Evolutionary conservation across 495 filamentous ascomycete species (phyloP), one percentile per base, ranked within the genome.

Genomic region (Penicillium antarcticum): DNA sequence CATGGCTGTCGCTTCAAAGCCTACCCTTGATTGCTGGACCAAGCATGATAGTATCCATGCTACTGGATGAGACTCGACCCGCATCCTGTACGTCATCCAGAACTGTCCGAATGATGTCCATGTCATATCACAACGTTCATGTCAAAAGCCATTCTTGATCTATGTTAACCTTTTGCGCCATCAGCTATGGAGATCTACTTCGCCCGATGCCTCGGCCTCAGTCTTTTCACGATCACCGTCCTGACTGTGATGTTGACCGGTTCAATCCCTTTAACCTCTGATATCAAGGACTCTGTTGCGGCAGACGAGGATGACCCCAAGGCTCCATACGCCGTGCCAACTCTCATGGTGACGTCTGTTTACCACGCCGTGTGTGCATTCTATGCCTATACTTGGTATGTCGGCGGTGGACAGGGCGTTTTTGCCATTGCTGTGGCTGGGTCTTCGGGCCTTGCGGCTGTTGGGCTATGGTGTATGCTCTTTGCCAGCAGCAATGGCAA

Each of bases 391-490:
- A 74, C 76, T 7, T 73, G 78, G 47, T 91, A 82, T 58, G 72
- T 66, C n/a, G 56, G 66, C 1, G 80, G 72, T 1, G 75, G 76
- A 1, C 74, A 82, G 48, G 60, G 69, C 0, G 69, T 73, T 0
- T 89, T 86, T 63, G 68, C 73, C 2, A 40, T 89, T 51, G 84
- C 74, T 14, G 69, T 77, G 48, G 61, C 63, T 21, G 80, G 62
- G 53, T 82, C 75, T 43, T 74, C 73, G 1, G 12, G 65, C 12
- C 65, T 95, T 47, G 81, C 80, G 8, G 69, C 73, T 2, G 63
- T 89, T 14, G 91, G 85, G 4, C 58, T 86, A 8, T 95, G 88
- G 88, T 84, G 84, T 56, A 56, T 90, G 43, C 59, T 95, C 35
- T 96, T 95, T 62, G 88, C 78, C 1, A 85, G 73, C 34, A 81